Base-by-base conservation (phyloP, 179 eudicot species). In the Camellia oleifera region DNA sequence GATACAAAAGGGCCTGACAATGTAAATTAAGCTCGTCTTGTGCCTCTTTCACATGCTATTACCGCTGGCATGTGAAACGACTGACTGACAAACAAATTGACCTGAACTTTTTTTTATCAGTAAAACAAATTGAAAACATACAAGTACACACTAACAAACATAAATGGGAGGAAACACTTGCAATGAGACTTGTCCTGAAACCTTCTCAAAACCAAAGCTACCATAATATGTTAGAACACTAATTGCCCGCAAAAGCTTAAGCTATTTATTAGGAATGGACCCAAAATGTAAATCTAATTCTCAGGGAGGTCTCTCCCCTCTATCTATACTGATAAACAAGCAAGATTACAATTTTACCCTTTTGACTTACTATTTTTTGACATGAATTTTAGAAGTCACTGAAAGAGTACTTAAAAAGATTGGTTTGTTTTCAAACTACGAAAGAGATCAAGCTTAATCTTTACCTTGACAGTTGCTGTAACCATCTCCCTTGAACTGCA, bases 401-500 rank as follows among this genome's bases (percentile, higher is more conserved):
- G 52, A 7, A 48, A 48, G 20, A 66, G 32, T 18, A 62, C 23
- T 11, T 20, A 7, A 44, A n/a, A 7, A 77, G 73, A 61, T 18
- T 81, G 60, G 57, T 23, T 10, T 15, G 74, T 65, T 80, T 74
- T 74, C 65, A 74, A 68, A 67, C 52, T 56, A 53, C 18, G 15
- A 63, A 42, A 76, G 69, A 52, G 15, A 52, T 17, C 62, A 72
- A 69, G 53, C 18, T 72, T 5, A 62, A 67, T 45, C 5, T 56
- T 81, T 89, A 96, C 98, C 96, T 88, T 83, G 86, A 85, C 99
- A 96, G 76, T 83, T 79, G 74, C 83, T 94, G 75, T 96, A 96
- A 62, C 99, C 99, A 85, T 96, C 99, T 79, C 99, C 99, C 86
- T 86, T 88, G 82, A 91, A 94, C 83, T 90, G 95, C 80, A 96